Evolutionary conservation across 306 rosid species (phyloP).

Genomic region (Delonix regia): DNA sequence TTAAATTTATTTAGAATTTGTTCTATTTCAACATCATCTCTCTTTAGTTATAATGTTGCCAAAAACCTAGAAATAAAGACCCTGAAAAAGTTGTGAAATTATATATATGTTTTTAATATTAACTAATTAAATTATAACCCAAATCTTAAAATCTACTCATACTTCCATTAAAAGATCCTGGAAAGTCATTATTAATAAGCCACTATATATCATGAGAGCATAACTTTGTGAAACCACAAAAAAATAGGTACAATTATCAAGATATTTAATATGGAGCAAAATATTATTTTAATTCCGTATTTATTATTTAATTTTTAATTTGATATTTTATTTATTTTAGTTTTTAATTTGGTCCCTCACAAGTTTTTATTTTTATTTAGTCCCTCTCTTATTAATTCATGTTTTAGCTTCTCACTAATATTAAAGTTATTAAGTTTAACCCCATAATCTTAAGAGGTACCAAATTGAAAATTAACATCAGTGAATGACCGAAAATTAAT

Average conservation of each 20-base stretch:
- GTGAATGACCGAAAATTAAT: no score
- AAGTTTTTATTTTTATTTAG: no score
- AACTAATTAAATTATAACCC: not conserved
- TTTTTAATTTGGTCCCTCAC: no score
- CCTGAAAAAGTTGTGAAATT: not conserved
- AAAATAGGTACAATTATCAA: not conserved
- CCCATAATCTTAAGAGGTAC: no score
- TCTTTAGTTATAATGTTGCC: not conserved
- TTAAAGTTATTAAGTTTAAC: no score
- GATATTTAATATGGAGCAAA: no score
- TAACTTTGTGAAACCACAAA: not conserved
- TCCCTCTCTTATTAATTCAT: no score
- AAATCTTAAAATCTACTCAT: not conserved
- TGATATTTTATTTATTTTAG: no score
- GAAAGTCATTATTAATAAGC: not conserved
- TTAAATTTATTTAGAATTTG: not conserved
- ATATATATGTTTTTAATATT: not conserved
- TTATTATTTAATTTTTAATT: not conserved
- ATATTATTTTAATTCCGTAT: no score
- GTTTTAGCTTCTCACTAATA: no score
- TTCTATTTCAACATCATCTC: not conserved
- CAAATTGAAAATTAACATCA: no score
- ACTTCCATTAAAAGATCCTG: not conserved
- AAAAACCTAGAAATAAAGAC: not conserved
- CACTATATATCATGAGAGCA: not conserved